phyloP scores from a whole-genome alignment of 202 grass and related monocot species.

The Hordeum pubiflorum region DNA sequence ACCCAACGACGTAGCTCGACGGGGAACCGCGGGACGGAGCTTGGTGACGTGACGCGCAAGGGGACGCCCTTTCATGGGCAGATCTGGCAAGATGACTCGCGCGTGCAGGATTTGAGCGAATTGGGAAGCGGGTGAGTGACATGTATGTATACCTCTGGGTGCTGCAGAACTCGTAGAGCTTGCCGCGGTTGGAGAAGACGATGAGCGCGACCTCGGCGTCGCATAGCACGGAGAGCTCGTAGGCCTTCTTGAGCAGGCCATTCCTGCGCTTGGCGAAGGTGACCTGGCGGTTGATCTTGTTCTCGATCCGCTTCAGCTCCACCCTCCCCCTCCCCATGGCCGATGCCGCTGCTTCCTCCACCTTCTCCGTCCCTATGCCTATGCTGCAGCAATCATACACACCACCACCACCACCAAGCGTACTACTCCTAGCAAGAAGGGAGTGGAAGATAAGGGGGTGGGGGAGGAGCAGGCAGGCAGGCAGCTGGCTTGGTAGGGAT shows the following conservation, averaged over 20 bases:
- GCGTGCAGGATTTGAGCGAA: neutral
- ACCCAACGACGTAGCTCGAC: neutral
- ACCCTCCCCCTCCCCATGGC: conserved; percentile 38
- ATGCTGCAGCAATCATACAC: neutral
- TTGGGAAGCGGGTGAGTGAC: neutral
- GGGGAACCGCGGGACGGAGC: neutral
- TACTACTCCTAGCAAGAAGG: neutral
- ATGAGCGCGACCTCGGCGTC: conserved; percentile 54
- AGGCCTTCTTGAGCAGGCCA: conserved; percentile 47
- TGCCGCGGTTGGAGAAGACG: conserved; percentile 52
- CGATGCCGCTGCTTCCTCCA: neutral
- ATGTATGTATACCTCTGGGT: conserved; percentile 25
- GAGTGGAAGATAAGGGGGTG: neutral
- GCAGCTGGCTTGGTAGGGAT: neutral
- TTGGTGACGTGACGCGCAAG: neutral
- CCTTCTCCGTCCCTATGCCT: neutral
- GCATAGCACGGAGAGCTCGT: conserved; percentile 55
- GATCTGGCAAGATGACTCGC: conserved; percentile 19
- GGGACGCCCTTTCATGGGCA: neutral
- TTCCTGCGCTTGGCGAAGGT: conserved; percentile 47
- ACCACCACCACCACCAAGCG: neutral
- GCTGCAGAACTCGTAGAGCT: conserved; percentile 58
- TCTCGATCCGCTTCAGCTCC: conserved; percentile 49
- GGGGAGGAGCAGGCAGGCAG: neutral
- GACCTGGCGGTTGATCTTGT: conserved; percentile 52